Conservation (phyloP, 179 eudicot genomes). For the Beta corolliflora region DNA sequence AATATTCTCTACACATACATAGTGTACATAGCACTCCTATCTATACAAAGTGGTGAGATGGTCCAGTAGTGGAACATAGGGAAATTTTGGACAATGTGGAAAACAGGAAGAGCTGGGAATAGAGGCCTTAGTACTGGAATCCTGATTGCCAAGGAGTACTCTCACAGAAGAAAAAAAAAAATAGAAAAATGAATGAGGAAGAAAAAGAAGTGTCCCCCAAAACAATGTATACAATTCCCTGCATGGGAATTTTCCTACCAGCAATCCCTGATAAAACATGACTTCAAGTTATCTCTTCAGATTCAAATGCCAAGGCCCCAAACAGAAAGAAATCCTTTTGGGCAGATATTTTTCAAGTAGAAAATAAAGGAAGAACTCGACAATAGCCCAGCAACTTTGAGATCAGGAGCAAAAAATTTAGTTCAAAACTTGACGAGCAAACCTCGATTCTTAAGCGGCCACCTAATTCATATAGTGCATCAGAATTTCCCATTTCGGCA, state of each 20-base stretch:
- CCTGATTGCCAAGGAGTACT: background rate
- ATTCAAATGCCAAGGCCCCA: constrained; percentile 3
- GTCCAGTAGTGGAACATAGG: background rate
- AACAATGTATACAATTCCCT: background rate
- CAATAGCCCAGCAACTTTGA: background rate
- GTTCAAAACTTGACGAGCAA: constrained; percentile 15
- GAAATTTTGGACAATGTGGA: background rate
- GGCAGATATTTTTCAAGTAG: background rate
- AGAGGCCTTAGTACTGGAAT: background rate
- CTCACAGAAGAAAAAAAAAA: background rate
- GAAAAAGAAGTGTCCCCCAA: background rate
- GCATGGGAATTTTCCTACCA: background rate
- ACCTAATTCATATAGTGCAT: constrained; percentile 84
- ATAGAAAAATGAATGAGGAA: background rate
- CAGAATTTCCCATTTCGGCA: constrained; percentile 92
- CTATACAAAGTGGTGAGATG: background rate
- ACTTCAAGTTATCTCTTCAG: background rate
- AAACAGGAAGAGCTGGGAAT: background rate
- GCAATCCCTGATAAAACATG: background rate
- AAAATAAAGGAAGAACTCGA: background rate
- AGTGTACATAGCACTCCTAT: too few species aligned
- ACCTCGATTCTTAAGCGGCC: constrained; percentile 84
- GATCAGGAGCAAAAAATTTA: background rate
- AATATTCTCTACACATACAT: background rate
- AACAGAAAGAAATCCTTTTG: constrained; percentile 1